Percentiles rank a stretch among this genome's conserved stretches.
phyloP scores from a whole-genome alignment of 1,284 basidiomycete genomes.

The Meripilus lineatus region DNA sequence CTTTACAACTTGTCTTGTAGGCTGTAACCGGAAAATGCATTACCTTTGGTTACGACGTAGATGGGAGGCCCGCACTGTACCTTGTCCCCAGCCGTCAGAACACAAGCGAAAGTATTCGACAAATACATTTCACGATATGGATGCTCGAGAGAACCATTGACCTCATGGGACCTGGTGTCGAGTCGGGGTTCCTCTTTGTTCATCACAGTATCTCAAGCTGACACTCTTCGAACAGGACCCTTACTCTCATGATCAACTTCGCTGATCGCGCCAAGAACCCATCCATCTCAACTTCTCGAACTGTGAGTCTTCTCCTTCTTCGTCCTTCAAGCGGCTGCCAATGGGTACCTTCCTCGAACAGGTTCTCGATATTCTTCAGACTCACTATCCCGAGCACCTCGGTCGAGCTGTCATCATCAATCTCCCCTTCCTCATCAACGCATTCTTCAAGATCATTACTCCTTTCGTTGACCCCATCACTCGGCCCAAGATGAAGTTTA shows the following conservation, averaged over 20 bases:
- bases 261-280: conserved; percentile 78
- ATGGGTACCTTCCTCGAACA: conserved; percentile 9
- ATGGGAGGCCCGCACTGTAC: conserved; percentile 69
- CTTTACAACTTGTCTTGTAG: conserved; percentile 26
- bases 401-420: conserved; percentile 83
- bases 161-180: conserved; percentile 71
- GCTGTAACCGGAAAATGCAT: conserved; percentile 72
- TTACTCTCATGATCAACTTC: conserved; percentile 80
- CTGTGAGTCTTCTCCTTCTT: conserved; percentile 39
- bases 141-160: conserved; percentile 68
- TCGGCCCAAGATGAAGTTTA: conserved; percentile 50
- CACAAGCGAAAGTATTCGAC: conserved; percentile 67
- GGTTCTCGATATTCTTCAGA: conserved; percentile 75
- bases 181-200: conserved; percentile 41
- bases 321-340: conserved; percentile 21
- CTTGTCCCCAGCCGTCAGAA: conserved; percentile 83
- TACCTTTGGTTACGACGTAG: conserved; percentile 70
- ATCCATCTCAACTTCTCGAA: conserved; percentile 56
- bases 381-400: conserved; percentile 91
- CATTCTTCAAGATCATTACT: conserved; percentile 80
- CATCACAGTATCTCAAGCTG: background rate
- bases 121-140: conserved; percentile 77
- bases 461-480: conserved; percentile 83
- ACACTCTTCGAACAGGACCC: conserved; percentile 35
- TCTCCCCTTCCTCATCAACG: conserved; percentile 75